Evolutionary conservation across 2,329 filamentous ascomycete species (phyloP), one percentile per base, ranked within the genome.

Genomic region (Ilyonectria destructans): DNA sequence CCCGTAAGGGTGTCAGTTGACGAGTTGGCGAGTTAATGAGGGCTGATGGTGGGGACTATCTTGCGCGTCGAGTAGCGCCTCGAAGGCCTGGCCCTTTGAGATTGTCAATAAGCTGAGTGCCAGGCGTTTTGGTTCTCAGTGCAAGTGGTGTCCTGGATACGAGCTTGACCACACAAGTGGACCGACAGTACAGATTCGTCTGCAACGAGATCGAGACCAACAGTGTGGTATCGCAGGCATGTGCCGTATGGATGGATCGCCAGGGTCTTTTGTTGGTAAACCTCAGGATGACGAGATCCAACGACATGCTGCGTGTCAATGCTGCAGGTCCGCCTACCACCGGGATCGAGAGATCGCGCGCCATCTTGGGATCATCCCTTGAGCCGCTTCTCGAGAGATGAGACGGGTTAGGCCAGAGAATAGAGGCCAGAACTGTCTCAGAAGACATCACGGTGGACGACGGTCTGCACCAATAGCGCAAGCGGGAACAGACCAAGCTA

Each of bases 241-340:
- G 62, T 54, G 55, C 48, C 58, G 48, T 64, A 23, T 48, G 65
- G 49, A 72, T 65, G 51, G 74, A 76, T 77, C 70, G 69, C 69
- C 74, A 76, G 74, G 74, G 74, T 75, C 74, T 48, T 71, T 55
- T 55, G 43, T 55, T 68, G 70, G 72, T 68, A 61, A 52, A 69
- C 63, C 54, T 68, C 66, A 43, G 35, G 45, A 72, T 62, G 56
- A 51, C 61, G 69, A 68, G 64, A 61, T 68, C 55, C 72, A 68
- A 71, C 70, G 67, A 67, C 65, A 62, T 72, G 51, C 71, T 76
- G 74, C 74, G 67, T 75, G 74, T 74, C 73, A 76, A 64, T 68
- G 63, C 61, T 76, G 71, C 74, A 76, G 71, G 69, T 70, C 65
- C 68, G 62, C 66, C 64, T 46, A 54, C 54, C 58, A 56, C 58